Percentiles rank a stretch among this genome's conserved stretches.
phyloP scores from a whole-genome alignment of 2,329 filamentous ascomycete species.

The Aureobasidium sp. region DNA sequence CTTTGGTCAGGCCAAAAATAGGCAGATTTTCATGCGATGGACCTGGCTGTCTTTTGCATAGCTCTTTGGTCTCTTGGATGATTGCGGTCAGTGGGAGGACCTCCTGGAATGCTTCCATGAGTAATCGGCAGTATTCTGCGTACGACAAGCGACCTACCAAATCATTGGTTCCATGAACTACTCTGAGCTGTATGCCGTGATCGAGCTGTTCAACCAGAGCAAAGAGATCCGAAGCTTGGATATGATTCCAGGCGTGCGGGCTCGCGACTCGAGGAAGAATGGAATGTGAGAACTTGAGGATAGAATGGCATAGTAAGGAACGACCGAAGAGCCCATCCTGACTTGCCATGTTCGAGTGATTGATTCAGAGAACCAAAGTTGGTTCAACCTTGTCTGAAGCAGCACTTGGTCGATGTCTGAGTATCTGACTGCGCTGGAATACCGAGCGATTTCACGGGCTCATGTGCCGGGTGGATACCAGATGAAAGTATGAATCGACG shows the following conservation, averaged over 20 bases:
- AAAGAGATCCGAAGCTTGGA: neutral
- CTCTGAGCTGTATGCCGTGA: slow-evolving; percentile 6
- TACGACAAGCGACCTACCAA: slow-evolving; percentile 25
- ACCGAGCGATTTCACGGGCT: too few species aligned
- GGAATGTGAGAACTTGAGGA: slow-evolving; percentile 9
- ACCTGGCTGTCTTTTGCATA: neutral
- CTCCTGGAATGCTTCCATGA: slow-evolving; percentile 10
- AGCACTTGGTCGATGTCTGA: neutral
- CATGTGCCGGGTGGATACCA: neutral
- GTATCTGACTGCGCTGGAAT: too few species aligned
- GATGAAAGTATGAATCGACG: neutral
- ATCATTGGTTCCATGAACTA: slow-evolving; percentile 33
- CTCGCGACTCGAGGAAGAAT: neutral
- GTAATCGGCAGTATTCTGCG: neutral
- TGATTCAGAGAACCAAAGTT: neutral
- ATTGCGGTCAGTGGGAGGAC: slow-evolving; percentile 10
- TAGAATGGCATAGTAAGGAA: neutral
- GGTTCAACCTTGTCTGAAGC: neutral
- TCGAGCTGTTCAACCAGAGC: neutral
- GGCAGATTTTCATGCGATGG: slow-evolving; percentile 30
- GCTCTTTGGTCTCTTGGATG: slow-evolving; percentile 3
- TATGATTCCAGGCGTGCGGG: neutral
- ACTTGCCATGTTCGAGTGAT: neutral
- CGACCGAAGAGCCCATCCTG: slow-evolving; percentile 2
- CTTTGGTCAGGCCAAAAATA: slow-evolving; percentile 34